phyloP scores from a whole-genome alignment of 1,139 yeast species.

The Kodamaea alishanica region DNA sequence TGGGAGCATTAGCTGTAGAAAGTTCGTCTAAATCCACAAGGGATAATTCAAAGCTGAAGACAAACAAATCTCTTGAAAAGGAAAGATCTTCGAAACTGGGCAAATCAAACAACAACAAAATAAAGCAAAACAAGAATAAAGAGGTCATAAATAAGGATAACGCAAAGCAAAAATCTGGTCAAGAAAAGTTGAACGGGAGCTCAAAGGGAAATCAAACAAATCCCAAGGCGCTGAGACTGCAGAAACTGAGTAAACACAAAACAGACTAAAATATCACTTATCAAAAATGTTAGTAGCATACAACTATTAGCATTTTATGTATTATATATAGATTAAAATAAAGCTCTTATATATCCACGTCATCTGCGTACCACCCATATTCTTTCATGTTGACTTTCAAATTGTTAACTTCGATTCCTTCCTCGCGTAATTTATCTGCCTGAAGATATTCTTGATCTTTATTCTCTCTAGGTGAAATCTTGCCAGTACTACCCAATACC shows the following conservation, averaged over 20 bases:
- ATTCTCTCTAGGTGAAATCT: slow-evolving; percentile 52
- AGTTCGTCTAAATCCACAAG: slow-evolving; percentile 1
- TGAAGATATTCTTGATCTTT: slow-evolving; percentile 46
- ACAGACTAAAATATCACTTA: not conserved
- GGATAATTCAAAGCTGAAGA: not conserved
- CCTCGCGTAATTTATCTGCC: slow-evolving; percentile 41
- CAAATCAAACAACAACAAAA: not conserved
- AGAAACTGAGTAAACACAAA: slow-evolving; percentile 1
- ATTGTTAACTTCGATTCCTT: slow-evolving; percentile 45
- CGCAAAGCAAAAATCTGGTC: not conserved
- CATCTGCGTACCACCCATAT: slow-evolving; percentile 72
- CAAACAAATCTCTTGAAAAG: not conserved
- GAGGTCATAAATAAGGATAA: not conserved
- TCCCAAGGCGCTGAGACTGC: not conserved
- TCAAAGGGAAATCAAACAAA: not conserved
- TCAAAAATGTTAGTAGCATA: not conserved
- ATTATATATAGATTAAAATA: not conserved
- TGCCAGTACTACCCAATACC: slow-evolving; percentile 60
- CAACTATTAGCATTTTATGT: not conserved
- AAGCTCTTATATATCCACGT: slow-evolving; percentile 21
- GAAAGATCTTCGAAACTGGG: not conserved
- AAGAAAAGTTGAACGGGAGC: not conserved
- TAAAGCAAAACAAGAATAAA: too few species aligned
- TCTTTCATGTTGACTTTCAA: slow-evolving; percentile 41
- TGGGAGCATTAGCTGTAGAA: slow-evolving; percentile 19